Percentiles rank a stretch among this genome's conserved stretches.
Conservation (phyloP, 257 asterid species). For the Solanum appendiculatum region DNA sequence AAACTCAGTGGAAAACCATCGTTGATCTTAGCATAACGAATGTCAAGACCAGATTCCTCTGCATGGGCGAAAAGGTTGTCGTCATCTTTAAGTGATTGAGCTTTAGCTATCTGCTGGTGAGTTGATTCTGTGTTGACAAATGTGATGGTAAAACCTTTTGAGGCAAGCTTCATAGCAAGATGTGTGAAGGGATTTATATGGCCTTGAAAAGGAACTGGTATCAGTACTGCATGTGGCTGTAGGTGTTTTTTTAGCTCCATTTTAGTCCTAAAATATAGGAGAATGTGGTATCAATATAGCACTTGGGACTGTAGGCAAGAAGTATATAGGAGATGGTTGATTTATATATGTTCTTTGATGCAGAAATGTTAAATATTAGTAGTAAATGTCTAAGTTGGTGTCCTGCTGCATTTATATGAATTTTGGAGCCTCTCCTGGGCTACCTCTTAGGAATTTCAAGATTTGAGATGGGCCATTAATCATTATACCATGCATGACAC, state of each 20-base stretch:
- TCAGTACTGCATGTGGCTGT: slow-evolving; percentile 14
- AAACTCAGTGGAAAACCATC: slow-evolving; percentile 46
- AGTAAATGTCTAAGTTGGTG: not conserved
- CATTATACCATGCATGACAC: not conserved
- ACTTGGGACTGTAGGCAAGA: not conserved
- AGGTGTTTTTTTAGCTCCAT: not conserved
- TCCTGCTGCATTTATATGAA: not conserved
- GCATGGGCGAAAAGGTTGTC: slow-evolving; percentile 32
- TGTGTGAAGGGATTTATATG: slow-evolving; percentile 22
- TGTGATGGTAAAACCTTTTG: slow-evolving; percentile 24
- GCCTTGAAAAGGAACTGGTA: slow-evolving; percentile 30
- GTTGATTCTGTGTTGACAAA: slow-evolving; percentile 15
- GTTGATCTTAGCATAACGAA: slow-evolving; percentile 31
- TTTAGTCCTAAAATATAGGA: not conserved
- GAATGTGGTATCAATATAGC: not conserved
- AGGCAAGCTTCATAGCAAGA: slow-evolving; percentile 27
- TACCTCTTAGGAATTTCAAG: not conserved
- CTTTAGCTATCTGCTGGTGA: slow-evolving; percentile 11
- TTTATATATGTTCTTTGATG: not conserved
- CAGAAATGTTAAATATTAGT: not conserved
- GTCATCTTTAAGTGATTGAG: not conserved
- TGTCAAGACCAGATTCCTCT: slow-evolving; percentile 46
- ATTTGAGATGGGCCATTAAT: not conserved
- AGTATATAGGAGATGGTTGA: not conserved
- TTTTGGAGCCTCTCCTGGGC: not conserved